Evolutionary conservation across 164 flowering plant species (phyloP), one percentile per base, ranked within the genome.

Genomic region (Umbellularia californica): DNA sequence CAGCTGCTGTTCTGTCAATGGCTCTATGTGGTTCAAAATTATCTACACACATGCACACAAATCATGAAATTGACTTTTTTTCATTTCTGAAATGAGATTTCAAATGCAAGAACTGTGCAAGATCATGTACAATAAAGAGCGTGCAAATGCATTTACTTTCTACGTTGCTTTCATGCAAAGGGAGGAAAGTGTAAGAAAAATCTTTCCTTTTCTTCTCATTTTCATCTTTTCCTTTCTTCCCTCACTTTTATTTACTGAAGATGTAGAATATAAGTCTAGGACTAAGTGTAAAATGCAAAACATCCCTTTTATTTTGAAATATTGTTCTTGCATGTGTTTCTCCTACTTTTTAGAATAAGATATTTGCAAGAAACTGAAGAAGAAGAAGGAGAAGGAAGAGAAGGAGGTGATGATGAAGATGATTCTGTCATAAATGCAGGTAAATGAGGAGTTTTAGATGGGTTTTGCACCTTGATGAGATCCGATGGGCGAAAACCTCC

Each of bases 401-500:
- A 25, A 65, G 30, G 27, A 65, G 30, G 30, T 25, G 68, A 65
- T 25, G 68, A 17, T 3, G 22, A n/a, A 17, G 19, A 58, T 58
- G 22, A 17, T 58, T 30, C 5, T 58, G 22, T 17, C n/a, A 19
- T 17, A 58, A 58, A 23, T 25, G 68, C 22, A 65, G 11, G 7
- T 3, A 65, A 28, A 65, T 65, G 24, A 23, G 24, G 30, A 65
- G 68, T 23, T 25, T 65, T 65, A 24, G 30, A 25, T 9, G 22
- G 68, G 24, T 47, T 64, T 22, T 30, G 47, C 70, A 96, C 99
- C 97, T 96, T 96, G 80, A 96, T 89, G 72, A 96, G 80, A 72
- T 96, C 97, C 2, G 98, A 96, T 3, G 99, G 99, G n/a, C 95
- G 92, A 78, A 96, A 96, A 22, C 92, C 98, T 0, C 99, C 99